Evolutionary conservation across 257 asterid species (phyloP), one percentile per base, ranked within the genome.

Genomic region (Solanum bulbocastanum): DNA sequence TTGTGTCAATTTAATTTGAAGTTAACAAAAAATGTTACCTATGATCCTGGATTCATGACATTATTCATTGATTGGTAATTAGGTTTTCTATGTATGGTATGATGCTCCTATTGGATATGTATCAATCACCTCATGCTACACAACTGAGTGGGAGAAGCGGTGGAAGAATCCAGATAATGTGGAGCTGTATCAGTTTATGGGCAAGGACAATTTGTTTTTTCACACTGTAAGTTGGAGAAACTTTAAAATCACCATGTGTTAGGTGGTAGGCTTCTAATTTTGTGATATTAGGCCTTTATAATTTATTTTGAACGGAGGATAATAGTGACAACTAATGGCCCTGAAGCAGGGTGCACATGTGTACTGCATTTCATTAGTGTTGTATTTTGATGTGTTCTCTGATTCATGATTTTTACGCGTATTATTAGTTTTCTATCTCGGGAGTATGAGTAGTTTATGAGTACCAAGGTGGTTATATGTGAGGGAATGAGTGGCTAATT

Each of bases 1-100:
- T 79, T 79, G 25, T 40, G 84, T 65, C 71, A 74, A 68, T 52
- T 23, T 79, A 72, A 52, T 72, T 72, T 22, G 39, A 33, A 81
- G 81, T 87, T 78, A 66, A 78, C 84, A 65, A 71, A 62, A 81
- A 62, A n/a, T 52, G 49, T 46, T 32, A 36, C 37, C 60, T 66
- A 8, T 14, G 25, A 16, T 78, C 85, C 32, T 66, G n/a, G 60
- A 84, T 62, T 86, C 85, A 44, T 30, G 39, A 79, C 65, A 15
- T 15, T 79, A 44, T 15, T 78, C 40, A 44, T 49, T 30, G 42
- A 90, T 83, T 92, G 84, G 52, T 88, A 90, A 49, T 85, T 89
- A 97, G 99, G 99, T 97, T 35, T 97, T 97, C 93, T 96, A 97
- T 90, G 99, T 97, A 46, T 97, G 99, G 99, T 97, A 94, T 90